Base-by-base conservation (phyloP, 345 rosid genomes). In the Euphorbia peplus region DNA sequence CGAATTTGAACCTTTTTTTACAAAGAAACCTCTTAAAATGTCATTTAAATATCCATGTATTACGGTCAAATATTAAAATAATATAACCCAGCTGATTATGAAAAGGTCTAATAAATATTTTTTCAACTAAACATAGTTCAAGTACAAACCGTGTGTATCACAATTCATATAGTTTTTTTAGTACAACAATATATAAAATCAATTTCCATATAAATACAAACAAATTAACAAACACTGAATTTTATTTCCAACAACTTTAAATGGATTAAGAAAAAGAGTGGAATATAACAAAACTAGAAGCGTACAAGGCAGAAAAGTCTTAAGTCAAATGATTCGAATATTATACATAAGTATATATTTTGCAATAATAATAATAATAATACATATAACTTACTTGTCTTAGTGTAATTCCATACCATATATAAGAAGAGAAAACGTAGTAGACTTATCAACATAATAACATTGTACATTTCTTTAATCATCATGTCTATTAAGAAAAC, bases 401-500 rank as follows among this genome's bases (percentile, higher is more conserved):
- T 54, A 53, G 32, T 64, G 32, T n/a, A 62, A 25, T 42, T 66
- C 70, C 41, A n/a, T n/a, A 4, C 60, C 58, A 52, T 5, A 18
- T 55, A 68, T 48, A 29, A 25, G 37, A 32, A 11, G 5, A n/a
- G 8, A 63, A 44, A 68, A 57, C 60, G 26, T 30, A 25, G 47
- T 55, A 26, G 51, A 61, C 28, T 21, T 6, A 44, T 2, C 18
- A 44, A 44, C 50, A 44, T 7, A 21, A 3, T 4, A 47, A 2
- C 3, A 13, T 15, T 4, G 16, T 2, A n/a, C n/a, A 13, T 47
- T n/a, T 2, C 18, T 1, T 47, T 5, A 7, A 47, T 3, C 41
- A 39, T 57, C 78, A 87, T 85, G 92, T 83, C 88, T 25, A 54
- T 82, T 3, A 85, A 79, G 86, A 79, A 64, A 74, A 18, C 24